A percentile compares a stretch with the other conserved stretches of the same genome.
These are phyloP conservation scores for Ambrosiella cleistominuta DNA, from an alignment of 2,329 filamentous ascomycete genomes.

Conservation along the genomic window DNA sequence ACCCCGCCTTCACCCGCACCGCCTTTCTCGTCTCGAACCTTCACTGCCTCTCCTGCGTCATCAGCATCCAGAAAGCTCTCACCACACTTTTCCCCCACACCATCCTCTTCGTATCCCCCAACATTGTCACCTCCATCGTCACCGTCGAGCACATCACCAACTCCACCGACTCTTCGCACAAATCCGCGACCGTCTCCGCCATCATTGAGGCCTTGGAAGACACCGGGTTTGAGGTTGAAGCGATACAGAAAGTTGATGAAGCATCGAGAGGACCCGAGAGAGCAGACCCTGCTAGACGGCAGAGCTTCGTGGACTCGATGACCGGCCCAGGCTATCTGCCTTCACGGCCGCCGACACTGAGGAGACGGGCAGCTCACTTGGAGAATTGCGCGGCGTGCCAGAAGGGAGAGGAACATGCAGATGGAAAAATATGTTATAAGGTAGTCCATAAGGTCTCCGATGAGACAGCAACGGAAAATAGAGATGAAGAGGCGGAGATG, in stretches of 20 bases:
- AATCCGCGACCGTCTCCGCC: constrained; percentile 23
- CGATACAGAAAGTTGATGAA: constrained; percentile 23
- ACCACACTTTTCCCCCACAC: constrained; percentile 27
- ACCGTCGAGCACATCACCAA: constrained; percentile 36
- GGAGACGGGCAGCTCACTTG: constrained; percentile 18
- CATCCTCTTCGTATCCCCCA: constrained; percentile 45
- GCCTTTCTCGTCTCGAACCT: constrained; percentile 48
- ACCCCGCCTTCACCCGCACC: constrained; percentile 5
- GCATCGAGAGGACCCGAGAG: not conserved
- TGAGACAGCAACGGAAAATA: not conserved
- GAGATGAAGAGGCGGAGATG: constrained; percentile 4
- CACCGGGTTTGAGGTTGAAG: constrained; percentile 35
- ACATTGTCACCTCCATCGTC: constrained; percentile 53
- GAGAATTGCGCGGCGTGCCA: constrained; percentile 24
- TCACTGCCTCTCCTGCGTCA: constrained; percentile 62
- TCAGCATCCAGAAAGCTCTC: constrained; percentile 44
- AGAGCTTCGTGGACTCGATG: not conserved
- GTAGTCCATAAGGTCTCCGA: not conserved
- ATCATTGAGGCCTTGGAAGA: constrained; percentile 33
- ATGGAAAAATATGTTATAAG: not conserved
- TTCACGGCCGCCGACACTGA: constrained; percentile 9
- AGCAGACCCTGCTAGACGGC: not conserved
- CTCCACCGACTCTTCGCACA: constrained; percentile 16
- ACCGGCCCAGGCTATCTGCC: constrained; percentile 2
- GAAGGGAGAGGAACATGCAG: constrained; percentile 7